phyloP scores from a whole-genome alignment of 176 grass and related monocot species.

The Eragrostis nindensis region DNA sequence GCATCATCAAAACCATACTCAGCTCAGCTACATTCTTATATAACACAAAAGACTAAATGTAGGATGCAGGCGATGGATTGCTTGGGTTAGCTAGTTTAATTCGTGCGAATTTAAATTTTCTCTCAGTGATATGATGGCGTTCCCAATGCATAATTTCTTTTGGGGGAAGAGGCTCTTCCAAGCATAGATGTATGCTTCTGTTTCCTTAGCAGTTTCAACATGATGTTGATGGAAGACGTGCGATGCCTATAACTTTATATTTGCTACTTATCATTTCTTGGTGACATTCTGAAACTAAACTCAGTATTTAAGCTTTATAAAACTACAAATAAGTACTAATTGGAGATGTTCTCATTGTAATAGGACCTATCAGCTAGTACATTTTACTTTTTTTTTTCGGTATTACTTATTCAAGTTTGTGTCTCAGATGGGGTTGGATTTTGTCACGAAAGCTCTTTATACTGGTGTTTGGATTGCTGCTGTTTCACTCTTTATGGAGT shows the following conservation, averaged over 20 bases:
- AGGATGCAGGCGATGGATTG: neutral
- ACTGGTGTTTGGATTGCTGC: conserved; percentile 94
- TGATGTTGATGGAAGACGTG: neutral
- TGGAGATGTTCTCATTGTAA: conserved; percentile 17
- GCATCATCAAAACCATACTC: neutral
- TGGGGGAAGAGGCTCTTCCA: neutral
- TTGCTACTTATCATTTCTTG: neutral
- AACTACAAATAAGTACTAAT: neutral
- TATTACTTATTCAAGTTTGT: conserved; percentile 47
- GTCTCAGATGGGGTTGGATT: conserved; percentile 92
- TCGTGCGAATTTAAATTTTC: neutral
- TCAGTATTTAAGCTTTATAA: conserved; percentile 16
- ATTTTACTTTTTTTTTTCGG: neutral
- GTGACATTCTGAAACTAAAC: conserved; percentile 12
- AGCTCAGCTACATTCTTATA: neutral
- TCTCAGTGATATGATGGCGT: neutral
- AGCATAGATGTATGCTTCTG: neutral
- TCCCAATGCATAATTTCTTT: neutral
- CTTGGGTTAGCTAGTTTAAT: neutral
- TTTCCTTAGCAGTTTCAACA: neutral
- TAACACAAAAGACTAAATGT: neutral
- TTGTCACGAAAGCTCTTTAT: conserved; percentile 84
- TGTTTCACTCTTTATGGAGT: conserved; percentile 91
- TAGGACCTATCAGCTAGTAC: neutral
- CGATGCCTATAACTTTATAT: neutral